Evolutionary conservation across 2,329 filamentous ascomycete species (phyloP).

Genomic region (Chrysoporthe deuterocubensis): DNA sequence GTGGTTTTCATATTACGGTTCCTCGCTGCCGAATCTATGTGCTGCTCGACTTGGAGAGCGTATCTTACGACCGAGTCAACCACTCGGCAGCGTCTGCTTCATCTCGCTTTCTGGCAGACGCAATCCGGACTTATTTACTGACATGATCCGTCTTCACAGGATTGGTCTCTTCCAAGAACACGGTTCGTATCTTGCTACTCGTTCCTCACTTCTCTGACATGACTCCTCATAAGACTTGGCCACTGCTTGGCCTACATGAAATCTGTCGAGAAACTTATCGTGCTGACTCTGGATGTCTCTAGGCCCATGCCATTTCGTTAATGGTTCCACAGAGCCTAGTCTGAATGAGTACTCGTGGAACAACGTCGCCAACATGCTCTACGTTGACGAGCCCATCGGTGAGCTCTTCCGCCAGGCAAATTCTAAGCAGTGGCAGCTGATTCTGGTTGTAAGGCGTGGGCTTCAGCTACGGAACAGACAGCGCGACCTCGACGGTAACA

Average conservation of each 20-base stretch:
- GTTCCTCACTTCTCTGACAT: not conserved
- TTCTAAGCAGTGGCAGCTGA: not conserved
- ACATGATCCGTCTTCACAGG: not conserved
- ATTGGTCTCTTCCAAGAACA: slow-evolving; percentile 48
- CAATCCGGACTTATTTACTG: not conserved
- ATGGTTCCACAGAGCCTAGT: slow-evolving; percentile 41
- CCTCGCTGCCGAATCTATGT: too few relatives aligned
- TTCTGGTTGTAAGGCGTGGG: slow-evolving; percentile 33
- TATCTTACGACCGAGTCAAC: too few relatives aligned
- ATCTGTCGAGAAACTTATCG: not conserved
- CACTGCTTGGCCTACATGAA: not conserved
- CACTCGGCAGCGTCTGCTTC: not conserved
- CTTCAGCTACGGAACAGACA: slow-evolving; percentile 43
- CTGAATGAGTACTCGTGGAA: slow-evolving; percentile 51
- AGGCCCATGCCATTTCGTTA: slow-evolving; percentile 48
- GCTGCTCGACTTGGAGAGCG: too few relatives aligned
- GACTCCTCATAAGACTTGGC: not conserved
- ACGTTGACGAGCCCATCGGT: slow-evolving; percentile 40
- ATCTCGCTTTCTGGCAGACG: not conserved
- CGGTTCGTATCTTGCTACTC: slow-evolving; percentile 29
- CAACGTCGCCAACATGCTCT: slow-evolving; percentile 48
- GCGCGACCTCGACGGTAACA: slow-evolving; percentile 46
- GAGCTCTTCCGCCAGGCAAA: not conserved
- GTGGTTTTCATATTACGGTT: not conserved
- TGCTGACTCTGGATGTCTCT: not conserved